Evolutionary conservation across 2,329 filamentous ascomycete species (phyloP).

Genomic region (Magnaporthiopsis incrustans): DNA sequence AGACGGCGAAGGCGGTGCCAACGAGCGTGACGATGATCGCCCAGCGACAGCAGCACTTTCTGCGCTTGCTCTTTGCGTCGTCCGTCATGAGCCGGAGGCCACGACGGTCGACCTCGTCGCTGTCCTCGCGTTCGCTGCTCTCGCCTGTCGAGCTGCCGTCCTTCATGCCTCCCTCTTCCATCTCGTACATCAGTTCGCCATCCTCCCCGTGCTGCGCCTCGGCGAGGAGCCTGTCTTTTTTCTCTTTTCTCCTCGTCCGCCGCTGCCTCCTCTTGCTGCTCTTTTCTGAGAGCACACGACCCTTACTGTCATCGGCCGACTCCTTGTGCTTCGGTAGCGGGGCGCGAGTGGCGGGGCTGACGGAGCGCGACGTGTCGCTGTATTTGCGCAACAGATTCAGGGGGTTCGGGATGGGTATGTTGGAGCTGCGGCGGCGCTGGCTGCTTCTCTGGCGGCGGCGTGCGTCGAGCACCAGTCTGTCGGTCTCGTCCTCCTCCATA

Average conservation of each 20-base stretch:
- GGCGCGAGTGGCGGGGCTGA: slow-evolving; percentile 24
- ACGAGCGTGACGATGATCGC: slow-evolving; percentile 44
- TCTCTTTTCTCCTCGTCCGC: slow-evolving; percentile 42
- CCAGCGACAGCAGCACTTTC: slow-evolving; percentile 46
- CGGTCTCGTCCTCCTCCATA: slow-evolving; percentile 67
- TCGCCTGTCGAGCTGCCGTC: slow-evolving; percentile 57
- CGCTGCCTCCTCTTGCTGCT: slow-evolving; percentile 41
- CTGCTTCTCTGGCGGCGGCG: slow-evolving; percentile 38
- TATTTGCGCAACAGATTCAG: slow-evolving; percentile 33
- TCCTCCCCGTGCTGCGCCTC: slow-evolving; percentile 57
- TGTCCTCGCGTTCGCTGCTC: slow-evolving; percentile 52
- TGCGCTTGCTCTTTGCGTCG: slow-evolving; percentile 38
- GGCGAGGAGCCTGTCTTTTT: slow-evolving; percentile 43
- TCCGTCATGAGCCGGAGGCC: slow-evolving; percentile 40
- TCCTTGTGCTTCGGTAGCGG: slow-evolving; percentile 10
- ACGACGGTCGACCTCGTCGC: slow-evolving; percentile 49
- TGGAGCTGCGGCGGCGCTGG: slow-evolving; percentile 40
- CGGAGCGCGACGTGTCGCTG: slow-evolving; percentile 27
- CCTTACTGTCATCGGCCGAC: slow-evolving; percentile 2
- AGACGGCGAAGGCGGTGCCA: slow-evolving; percentile 44
- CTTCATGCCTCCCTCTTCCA: slow-evolving; percentile 72
- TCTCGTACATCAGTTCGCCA: slow-evolving; percentile 76
- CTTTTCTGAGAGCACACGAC: neutral
- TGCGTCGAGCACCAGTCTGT: slow-evolving; percentile 48
- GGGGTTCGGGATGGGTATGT: slow-evolving; percentile 42